phyloP scores from a whole-genome alignment of 768 basidiomycete species.

The Nidula microcarpa region DNA sequence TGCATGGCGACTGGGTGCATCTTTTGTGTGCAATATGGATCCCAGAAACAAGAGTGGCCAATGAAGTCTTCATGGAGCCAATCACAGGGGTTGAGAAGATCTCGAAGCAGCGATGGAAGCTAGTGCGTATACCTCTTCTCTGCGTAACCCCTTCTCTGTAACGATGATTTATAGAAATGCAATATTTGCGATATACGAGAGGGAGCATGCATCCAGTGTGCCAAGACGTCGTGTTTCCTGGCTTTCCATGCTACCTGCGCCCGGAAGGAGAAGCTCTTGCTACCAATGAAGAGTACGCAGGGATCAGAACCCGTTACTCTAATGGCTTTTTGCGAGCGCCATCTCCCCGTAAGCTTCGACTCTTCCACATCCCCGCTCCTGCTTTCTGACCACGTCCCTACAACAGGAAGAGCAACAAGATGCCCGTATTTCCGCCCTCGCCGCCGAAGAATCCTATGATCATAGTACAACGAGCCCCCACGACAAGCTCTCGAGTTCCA shows the following conservation, averaged over 20 bases:
- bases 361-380: neutral
- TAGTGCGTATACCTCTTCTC: constrained; percentile 50
- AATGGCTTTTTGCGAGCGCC: constrained; percentile 84
- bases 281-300: constrained; percentile 83
- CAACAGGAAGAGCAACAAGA: constrained; percentile 68
- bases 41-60: constrained; percentile 88
- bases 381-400: neutral
- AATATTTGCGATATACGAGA: constrained; percentile 40
- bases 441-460: constrained; percentile 43
- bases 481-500: constrained; percentile 45
- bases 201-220: constrained; percentile 97
- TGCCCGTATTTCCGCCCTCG: constrained; percentile 50
- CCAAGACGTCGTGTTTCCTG: constrained; percentile 82
- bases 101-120: constrained; percentile 88
- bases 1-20: constrained; percentile 91
- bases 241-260: constrained; percentile 97
- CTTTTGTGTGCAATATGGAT: constrained; percentile 97
- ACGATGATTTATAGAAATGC: constrained; percentile 34
- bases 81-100: constrained; percentile 87
- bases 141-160: neutral
- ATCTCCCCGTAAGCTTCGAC: constrained; percentile 68
- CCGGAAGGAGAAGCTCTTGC: constrained; percentile 75
- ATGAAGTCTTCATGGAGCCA: constrained; percentile 98
- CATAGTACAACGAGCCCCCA: constrained; percentile 27
- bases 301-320: constrained; percentile 72